A percentile compares a stretch with the other conserved stretches of the same genome.
These are phyloP conservation scores for Hymenoscyphus albidus DNA, from an alignment of 2,329 filamentous ascomycete species.

Conservation along the genomic window DNA sequence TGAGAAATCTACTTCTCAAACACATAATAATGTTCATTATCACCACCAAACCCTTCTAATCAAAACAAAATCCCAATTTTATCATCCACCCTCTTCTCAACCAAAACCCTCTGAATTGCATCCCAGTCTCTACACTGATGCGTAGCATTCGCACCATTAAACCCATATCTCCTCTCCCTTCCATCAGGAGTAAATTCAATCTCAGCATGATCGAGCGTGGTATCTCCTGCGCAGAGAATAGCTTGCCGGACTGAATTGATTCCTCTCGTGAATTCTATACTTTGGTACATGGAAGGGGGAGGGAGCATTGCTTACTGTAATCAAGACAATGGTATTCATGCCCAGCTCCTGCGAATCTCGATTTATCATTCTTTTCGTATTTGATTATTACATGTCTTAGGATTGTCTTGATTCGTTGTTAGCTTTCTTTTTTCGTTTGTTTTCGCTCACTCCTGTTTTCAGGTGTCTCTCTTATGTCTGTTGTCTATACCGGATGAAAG, in stretches of 20 bases:
- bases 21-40: background rate
- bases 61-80: conserved; percentile 28
- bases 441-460: no score
- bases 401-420: conserved; percentile 20
- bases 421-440: background rate
- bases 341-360: conserved; percentile 30
- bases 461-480: no score
- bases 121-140: conserved; percentile 34
- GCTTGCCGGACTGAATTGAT: conserved; percentile 25
- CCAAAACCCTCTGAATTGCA: conserved; percentile 26
- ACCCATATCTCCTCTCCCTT: conserved; percentile 21
- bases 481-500: no score
- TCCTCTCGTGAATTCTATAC: background rate
- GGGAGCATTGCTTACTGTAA: conserved; percentile 23
- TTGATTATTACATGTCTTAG: conserved; percentile 32
- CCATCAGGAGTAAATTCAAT: conserved; percentile 25
- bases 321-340: conserved; percentile 35
- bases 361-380: conserved; percentile 30
- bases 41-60: background rate
- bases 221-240: conserved; percentile 33
- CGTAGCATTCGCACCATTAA: conserved; percentile 29
- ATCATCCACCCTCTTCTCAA: conserved; percentile 27
- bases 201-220: conserved; percentile 31
- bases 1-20: background rate
- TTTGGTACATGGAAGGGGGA: background rate